Percentiles rank a stretch among this genome's conserved stretches.
These are phyloP conservation scores for Rhododendron mucronatum DNA, from an alignment of 148 eudicot genomes.

Conservation along the genomic window DNA sequence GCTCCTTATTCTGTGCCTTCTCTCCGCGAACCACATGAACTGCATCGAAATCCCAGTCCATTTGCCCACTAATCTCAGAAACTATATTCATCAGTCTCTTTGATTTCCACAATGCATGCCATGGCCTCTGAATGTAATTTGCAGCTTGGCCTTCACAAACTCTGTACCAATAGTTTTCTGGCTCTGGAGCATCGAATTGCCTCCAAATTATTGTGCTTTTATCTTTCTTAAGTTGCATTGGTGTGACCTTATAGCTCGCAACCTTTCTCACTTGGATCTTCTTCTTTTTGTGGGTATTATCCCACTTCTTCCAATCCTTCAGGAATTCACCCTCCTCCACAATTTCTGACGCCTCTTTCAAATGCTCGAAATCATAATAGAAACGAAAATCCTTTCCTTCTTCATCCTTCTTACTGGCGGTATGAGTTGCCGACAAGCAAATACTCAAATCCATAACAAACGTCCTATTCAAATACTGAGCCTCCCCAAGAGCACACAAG, in stretches of 20 bases:
- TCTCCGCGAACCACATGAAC: slow-evolving; percentile 92
- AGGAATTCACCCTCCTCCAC: slow-evolving; percentile 78
- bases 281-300: slow-evolving; percentile 62
- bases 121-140: slow-evolving; percentile 72
- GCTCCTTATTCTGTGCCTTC: slow-evolving; percentile 72
- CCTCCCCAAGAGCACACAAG: slow-evolving; percentile 94
- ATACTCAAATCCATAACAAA: slow-evolving; percentile 88
- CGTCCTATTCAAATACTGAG: slow-evolving; percentile 78
- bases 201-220: slow-evolving; percentile 84
- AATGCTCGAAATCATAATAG: slow-evolving; percentile 91
- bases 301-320: slow-evolving; percentile 75
- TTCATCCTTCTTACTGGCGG: slow-evolving; percentile 60
- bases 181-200: slow-evolving; percentile 90
- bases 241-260: slow-evolving; percentile 53
- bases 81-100: slow-evolving; percentile 98
- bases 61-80: slow-evolving; percentile 75
- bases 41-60: slow-evolving; percentile 98
- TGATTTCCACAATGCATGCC: slow-evolving; percentile 96
- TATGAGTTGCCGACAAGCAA: slow-evolving; percentile 63
- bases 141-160: slow-evolving; percentile 86
- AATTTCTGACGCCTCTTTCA: slow-evolving; percentile 73
- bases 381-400: slow-evolving; percentile 92
- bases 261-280: slow-evolving; percentile 73
- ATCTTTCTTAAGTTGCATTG: slow-evolving; percentile 75
- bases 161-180: slow-evolving; percentile 89